These are phyloP conservation scores for Geopyxis carbonaria DNA, from an alignment of 495 filamentous ascomycete genomes.

Conservation along the genomic window DNA sequence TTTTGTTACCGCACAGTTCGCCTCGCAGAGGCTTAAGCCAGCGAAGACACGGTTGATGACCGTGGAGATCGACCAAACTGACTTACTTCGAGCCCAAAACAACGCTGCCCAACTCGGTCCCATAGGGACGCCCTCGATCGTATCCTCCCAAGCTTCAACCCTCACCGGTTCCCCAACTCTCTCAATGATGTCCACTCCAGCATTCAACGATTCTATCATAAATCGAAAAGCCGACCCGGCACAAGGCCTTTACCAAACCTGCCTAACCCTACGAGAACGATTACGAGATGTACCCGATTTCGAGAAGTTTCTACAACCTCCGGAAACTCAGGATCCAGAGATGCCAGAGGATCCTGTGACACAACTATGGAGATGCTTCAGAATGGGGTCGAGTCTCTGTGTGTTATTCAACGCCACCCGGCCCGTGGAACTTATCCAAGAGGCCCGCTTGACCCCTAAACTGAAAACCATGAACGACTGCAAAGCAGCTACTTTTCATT, in stretches of 20 bases:
- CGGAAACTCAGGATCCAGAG: slow-evolving; percentile 48
- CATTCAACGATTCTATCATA: slow-evolving; percentile 45
- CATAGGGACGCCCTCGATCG: slow-evolving; percentile 21
- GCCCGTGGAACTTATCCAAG: slow-evolving; percentile 43
- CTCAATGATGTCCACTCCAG: slow-evolving; percentile 16
- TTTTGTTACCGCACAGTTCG: slow-evolving; percentile 22
- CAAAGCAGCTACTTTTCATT: slow-evolving; percentile 51
- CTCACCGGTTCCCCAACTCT: background rate
- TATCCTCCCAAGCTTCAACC: slow-evolving; percentile 9
- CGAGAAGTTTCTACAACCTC: slow-evolving; percentile 46
- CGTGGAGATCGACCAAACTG: slow-evolving; percentile 24
- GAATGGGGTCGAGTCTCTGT: slow-evolving; percentile 68
- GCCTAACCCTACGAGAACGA: slow-evolving; percentile 62
- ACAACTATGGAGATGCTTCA: slow-evolving; percentile 74
- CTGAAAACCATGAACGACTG: slow-evolving; percentile 23
- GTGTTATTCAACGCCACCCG: slow-evolving; percentile 73
- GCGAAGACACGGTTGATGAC: slow-evolving; percentile 26
- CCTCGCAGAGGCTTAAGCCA: slow-evolving; percentile 27
- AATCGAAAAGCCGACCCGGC: slow-evolving; percentile 80
- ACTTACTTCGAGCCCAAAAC: slow-evolving; percentile 21
- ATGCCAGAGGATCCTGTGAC: slow-evolving; percentile 62
- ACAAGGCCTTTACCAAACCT: slow-evolving; percentile 85
- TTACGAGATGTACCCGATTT: slow-evolving; percentile 71
- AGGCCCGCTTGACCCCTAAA: slow-evolving; percentile 32
- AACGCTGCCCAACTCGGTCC: slow-evolving; percentile 8